Percentiles rank a stretch among this genome's conserved stretches.
Evolutionary conservation across 1,139 yeast genomes (phyloP).

Genomic region (Lizanozyma gosingica): DNA sequence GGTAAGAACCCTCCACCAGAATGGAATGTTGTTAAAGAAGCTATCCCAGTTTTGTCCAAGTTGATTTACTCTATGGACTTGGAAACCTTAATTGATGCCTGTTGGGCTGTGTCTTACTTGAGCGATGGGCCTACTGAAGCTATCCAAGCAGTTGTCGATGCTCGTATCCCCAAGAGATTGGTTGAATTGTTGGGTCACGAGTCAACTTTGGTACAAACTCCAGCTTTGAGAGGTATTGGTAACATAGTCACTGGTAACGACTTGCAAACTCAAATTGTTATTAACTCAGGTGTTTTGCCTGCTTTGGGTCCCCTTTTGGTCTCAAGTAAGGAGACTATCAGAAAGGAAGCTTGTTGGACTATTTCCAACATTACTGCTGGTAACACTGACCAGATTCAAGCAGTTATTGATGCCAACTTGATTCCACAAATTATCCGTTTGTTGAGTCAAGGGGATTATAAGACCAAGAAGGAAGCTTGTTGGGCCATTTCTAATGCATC

Average conservation of each 20-base stretch:
- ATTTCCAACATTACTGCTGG: constrained; percentile 97
- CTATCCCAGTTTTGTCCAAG: constrained; percentile 88
- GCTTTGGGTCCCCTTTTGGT: constrained; percentile 74
- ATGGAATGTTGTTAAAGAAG: constrained; percentile 79
- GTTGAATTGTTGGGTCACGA: constrained; percentile 84
- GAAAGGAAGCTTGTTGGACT: constrained; percentile 99
- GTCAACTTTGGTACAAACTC: constrained; percentile 85
- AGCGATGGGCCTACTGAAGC: constrained; percentile 91
- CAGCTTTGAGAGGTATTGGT: constrained; percentile 95
- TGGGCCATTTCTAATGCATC: constrained; percentile 99
- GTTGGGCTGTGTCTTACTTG: constrained; percentile 96
- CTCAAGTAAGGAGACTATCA: constrained; percentile 83
- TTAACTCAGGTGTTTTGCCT: constrained; percentile 85
- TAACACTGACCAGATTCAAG: constrained; percentile 89
- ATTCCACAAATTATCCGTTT: constrained; percentile 88
- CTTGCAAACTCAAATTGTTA: constrained; percentile 87
- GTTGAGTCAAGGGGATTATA: constrained; percentile 78
- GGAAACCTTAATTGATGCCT: constrained; percentile 92
- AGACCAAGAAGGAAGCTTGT: constrained; percentile 96
- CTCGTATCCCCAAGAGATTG: constrained; percentile 87
- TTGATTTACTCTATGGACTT: constrained; percentile 84
- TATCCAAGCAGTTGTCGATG: constrained; percentile 94
- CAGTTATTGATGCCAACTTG: constrained; percentile 89
- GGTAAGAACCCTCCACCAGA: constrained; percentile 96
- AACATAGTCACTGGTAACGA: constrained; percentile 97